These are phyloP conservation scores for Mortierella hygrophila DNA, from an alignment of 192 early-diverging fungal genomes.

Conservation along the genomic window DNA sequence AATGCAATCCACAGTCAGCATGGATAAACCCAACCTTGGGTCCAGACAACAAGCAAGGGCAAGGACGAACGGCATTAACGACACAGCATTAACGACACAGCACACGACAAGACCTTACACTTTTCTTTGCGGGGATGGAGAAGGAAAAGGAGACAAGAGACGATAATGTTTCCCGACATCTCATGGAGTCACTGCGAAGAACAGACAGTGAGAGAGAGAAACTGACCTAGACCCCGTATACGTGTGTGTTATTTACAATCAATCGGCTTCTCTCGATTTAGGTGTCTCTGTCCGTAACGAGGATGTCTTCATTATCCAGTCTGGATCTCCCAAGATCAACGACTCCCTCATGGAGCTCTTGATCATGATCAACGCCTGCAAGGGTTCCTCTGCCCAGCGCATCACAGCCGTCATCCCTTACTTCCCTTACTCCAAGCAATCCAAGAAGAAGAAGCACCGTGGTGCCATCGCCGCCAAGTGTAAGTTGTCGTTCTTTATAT, in stretches of 20 bases:
- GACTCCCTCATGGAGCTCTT: conserved; percentile 98
- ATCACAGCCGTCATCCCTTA: conserved; percentile 97
- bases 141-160: not conserved
- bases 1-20: not conserved
- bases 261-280: conserved; percentile 32
- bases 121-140: not conserved
- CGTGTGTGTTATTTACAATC: not conserved
- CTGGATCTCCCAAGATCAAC: conserved; percentile 87
- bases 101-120: not conserved
- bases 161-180: not conserved
- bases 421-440: conserved; percentile 97
- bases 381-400: conserved; percentile 89
- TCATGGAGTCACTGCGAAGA: not conserved
- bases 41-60: not conserved
- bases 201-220: too few species aligned
- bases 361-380: conserved; percentile 97
- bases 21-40: not conserved
- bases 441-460: conserved; percentile 98
- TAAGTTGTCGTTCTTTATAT: conserved; percentile 26
- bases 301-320: conserved; percentile 98
- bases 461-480: conserved; percentile 96
- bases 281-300: conserved; percentile 96
- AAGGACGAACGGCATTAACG: not conserved
- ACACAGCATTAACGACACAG: not conserved
- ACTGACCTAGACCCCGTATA: too few species aligned